Conservation (phyloP, 768 basidiomycete species). For the Kwoniella shandongensis region DNA sequence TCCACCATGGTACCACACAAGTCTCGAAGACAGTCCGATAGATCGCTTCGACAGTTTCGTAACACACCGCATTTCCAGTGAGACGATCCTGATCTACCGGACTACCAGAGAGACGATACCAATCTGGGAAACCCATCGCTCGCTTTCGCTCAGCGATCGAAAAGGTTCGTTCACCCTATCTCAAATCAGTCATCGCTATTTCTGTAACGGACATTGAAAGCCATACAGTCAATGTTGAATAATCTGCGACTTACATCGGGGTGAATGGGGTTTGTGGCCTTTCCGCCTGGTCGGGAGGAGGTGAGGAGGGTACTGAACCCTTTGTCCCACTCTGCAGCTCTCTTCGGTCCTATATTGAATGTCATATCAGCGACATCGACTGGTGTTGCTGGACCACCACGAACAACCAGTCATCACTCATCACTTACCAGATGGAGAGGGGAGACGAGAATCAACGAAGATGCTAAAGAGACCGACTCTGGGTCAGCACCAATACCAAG, state of each 20-base stretch:
- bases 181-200: background rate
- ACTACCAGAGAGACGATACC: constrained; percentile 18
- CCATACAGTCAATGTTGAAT: background rate
- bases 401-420: background rate
- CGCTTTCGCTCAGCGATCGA: constrained; percentile 35
- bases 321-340: background rate
- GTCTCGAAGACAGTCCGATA: constrained; percentile 15
- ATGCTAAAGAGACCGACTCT: constrained; percentile 2
- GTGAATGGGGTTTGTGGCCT: constrained; percentile 29
- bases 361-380: background rate
- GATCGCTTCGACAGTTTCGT: constrained; percentile 24
- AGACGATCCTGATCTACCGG: constrained; percentile 18
- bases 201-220: no score
- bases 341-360: background rate
- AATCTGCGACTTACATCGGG: constrained; percentile 17
- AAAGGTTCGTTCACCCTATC: constrained; percentile 26
- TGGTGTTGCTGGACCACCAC: background rate
- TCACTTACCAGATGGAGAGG: constrained; percentile 5
- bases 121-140: constrained; percentile 34
- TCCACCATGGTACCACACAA: constrained; percentile 31
- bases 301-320: constrained; percentile 33
- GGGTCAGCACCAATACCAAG: background rate
- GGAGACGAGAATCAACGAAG: constrained; percentile 3
- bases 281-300: constrained; percentile 21
- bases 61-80: constrained; percentile 28